Conservation (phyloP, 441 rosid genomes). For the Theobroma grandiflorum region DNA sequence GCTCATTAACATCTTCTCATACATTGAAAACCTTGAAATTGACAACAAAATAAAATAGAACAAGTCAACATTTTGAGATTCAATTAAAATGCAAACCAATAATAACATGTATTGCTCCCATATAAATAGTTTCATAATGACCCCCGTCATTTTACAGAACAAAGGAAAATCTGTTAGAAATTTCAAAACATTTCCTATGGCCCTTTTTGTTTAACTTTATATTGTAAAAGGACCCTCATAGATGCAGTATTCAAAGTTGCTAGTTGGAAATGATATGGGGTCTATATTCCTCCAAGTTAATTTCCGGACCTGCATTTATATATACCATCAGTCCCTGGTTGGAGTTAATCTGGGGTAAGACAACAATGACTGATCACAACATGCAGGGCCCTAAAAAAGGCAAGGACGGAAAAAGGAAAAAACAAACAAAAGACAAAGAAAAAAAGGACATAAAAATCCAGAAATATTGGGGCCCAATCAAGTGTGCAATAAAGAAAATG, state of each 20-base stretch:
- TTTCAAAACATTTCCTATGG: not conserved
- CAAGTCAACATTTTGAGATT: not conserved
- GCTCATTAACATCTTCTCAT: not conserved
- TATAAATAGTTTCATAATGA: not conserved
- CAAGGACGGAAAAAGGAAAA: not conserved
- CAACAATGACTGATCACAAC: not conserved
- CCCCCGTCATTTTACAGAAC: not conserved
- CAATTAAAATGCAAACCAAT: slow-evolving; percentile 10
- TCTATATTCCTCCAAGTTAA: not conserved
- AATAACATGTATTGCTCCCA: not conserved
- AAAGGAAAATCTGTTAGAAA: not conserved
- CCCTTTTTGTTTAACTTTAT: slow-evolving; percentile 4
- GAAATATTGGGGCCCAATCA: not conserved
- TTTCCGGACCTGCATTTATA: slow-evolving; percentile 5
- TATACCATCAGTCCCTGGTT: not conserved
- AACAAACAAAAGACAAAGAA: not conserved
- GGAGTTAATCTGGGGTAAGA: not conserved
- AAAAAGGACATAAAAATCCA: not conserved
- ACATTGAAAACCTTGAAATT: slow-evolving; percentile 1
- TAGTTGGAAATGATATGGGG: not conserved
- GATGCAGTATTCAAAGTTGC: slow-evolving; percentile 1
- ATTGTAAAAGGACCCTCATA: not conserved
- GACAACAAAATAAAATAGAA: slow-evolving; percentile 4
- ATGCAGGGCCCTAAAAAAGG: not conserved
- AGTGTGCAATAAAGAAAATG: slow-evolving; percentile 17